Evolutionary conservation across 148 eudicot species (phyloP), one percentile per base, ranked within the genome.

Genomic region (Chenopodium quinoa): DNA sequence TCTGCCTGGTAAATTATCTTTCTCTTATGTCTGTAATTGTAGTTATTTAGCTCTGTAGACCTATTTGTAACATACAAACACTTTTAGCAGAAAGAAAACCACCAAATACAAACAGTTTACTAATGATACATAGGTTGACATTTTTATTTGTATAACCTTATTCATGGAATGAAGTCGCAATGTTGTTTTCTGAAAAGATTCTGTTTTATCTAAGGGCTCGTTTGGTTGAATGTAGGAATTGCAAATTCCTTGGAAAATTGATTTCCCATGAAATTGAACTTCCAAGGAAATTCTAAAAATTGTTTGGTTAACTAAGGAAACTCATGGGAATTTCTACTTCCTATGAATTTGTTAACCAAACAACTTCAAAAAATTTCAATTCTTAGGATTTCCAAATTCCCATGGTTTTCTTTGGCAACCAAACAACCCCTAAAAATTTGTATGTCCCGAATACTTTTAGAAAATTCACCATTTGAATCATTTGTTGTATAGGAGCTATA

Each of bases 1-100:
- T 92, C 99, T 75, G 83, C 84, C 83, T 95, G 99, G 99, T 95
- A 86, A 78, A n/a, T n/a, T 64, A 73, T 79, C 69, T 11, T 20
- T 16, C 16, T 76, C 40, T 0, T 11, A 25, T 37, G 25, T 1
- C 75, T 73, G 32, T 75, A 75, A 65, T 82, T 56, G 60, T 19
- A 80, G 19, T 48, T 40, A 11, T 29, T 64, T 77, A 27, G 37
- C 37, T 34, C 37, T 37, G 40, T 37, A 37, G 50, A 25, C 25
- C 46, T 50, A 77, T 73, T 63, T 77, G 75, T 78, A 78, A 27
- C 63, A 78, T 81, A 48, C 0, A 76, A 50, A 32, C 29, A 63
- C 54, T 23, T 73, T 37, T 29, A 73, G 60, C 46, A 52, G 64
- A 76, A 48, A 63, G 46, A 58, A 56, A 40, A 9, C 77, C 1